phyloP scores from a whole-genome alignment of 306 rosid species.

The Ziziphus jujuba region DNA sequence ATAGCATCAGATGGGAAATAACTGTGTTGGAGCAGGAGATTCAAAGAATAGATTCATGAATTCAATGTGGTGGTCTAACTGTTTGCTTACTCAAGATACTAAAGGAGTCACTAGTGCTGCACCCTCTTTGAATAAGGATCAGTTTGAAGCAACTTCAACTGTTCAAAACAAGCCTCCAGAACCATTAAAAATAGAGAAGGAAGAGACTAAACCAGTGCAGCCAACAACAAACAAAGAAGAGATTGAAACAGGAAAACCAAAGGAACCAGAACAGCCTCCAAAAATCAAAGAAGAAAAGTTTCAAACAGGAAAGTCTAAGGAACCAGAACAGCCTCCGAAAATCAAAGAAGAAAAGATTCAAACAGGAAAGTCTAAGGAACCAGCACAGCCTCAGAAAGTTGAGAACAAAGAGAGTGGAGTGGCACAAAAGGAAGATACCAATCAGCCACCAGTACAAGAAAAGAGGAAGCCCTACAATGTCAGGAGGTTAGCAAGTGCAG shows the following conservation, averaged over 20 bases:
- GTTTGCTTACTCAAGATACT: constrained; percentile 7
- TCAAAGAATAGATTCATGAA: constrained; percentile 26
- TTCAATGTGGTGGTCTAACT: constrained; percentile 50
- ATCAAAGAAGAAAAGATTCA: constrained; percentile 16
- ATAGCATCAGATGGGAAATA: constrained; percentile 70
- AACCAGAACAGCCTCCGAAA: background rate
- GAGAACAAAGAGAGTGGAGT: background rate
- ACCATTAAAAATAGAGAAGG: constrained; percentile 42
- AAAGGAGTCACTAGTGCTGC: constrained; percentile 8
- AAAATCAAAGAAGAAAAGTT: background rate
- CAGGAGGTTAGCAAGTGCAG: constrained; percentile 61
- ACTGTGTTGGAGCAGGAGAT: constrained; percentile 53
- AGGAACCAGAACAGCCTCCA: background rate
- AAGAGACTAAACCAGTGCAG: constrained; percentile 24
- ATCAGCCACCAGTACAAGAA: constrained; percentile 8
- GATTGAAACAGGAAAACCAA: background rate
- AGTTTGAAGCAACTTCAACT: constrained; percentile 1
- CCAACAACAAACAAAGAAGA: constrained; percentile 6
- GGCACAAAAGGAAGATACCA: constrained; percentile 13
- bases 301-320: constrained; percentile 7
- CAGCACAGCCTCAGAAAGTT: background rate
- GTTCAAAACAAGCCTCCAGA: constrained; percentile 56
- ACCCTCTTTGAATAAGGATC: constrained; percentile 8
- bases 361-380: background rate
- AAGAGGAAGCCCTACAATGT: constrained; percentile 42